Conservation (phyloP, 2,329 filamentous ascomycete species). For the Penicillium sp. region DNA sequence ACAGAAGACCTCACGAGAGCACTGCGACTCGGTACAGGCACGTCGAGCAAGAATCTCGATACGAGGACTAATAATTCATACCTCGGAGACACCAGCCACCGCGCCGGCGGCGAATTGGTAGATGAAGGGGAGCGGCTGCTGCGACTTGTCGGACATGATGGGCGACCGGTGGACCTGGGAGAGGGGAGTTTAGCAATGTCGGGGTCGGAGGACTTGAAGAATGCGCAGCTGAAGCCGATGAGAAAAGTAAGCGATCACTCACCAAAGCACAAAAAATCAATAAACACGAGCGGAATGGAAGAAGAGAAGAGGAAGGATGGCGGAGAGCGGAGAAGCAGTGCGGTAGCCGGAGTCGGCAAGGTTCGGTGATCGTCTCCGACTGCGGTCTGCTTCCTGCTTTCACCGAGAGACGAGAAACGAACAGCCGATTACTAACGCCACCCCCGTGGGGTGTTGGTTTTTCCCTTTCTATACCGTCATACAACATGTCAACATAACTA, state of each 20-base stretch:
- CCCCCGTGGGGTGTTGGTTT: slow-evolving; percentile 16
- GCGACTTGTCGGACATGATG: slow-evolving; percentile 58
- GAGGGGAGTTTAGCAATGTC: too few species aligned
- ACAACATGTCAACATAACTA: slow-evolving; percentile 3
- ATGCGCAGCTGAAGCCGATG: too few species aligned
- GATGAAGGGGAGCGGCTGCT: slow-evolving; percentile 80
- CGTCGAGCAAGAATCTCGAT: background rate
- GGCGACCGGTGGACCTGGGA: slow-evolving; percentile 20
- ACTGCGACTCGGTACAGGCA: too few species aligned
- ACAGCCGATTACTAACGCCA: slow-evolving; percentile 14
- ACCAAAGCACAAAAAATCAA: slow-evolving; percentile 12
- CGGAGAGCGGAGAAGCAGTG: slow-evolving; percentile 15
- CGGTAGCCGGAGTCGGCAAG: slow-evolving; percentile 22
- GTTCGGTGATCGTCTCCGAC: slow-evolving; percentile 16
- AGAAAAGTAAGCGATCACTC: background rate
- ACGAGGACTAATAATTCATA: slow-evolving; percentile 45
- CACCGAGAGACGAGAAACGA: slow-evolving; percentile 17
- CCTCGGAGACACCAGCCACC: slow-evolving; percentile 96
- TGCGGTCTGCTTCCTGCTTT: too few species aligned
- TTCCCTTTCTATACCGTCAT: slow-evolving; percentile 6
- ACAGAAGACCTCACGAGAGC: slow-evolving; percentile 3
- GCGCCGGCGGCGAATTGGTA: slow-evolving; percentile 97
- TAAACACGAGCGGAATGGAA: slow-evolving; percentile 5
- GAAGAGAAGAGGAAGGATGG: slow-evolving; percentile 5
- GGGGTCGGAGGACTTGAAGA: too few species aligned